Evolutionary conservation across 2,329 filamentous ascomycete species (phyloP).

Genomic region (Epichloe gansuensis): DNA sequence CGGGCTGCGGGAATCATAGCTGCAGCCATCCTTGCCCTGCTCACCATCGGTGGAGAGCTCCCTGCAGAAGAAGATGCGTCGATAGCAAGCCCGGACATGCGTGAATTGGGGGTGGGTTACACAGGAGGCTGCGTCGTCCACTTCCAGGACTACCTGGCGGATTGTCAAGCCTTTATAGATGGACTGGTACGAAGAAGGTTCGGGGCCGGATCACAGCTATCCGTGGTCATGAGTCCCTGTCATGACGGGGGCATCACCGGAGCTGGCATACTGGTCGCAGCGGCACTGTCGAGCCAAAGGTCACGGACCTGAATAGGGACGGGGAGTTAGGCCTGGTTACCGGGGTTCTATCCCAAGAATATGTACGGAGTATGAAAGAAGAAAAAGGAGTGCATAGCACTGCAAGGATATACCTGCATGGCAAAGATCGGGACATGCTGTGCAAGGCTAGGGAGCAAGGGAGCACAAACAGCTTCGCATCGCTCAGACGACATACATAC

Average conservation of each 20-base stretch:
- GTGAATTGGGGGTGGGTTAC: conserved; percentile 62
- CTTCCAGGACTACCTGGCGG: conserved; percentile 59
- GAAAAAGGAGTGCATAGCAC: background rate
- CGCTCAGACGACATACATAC: no score
- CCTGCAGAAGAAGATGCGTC: conserved; percentile 17
- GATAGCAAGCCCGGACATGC: conserved; percentile 9
- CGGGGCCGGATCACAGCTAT: conserved; percentile 20
- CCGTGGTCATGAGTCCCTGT: conserved; percentile 40
- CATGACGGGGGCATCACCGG: conserved; percentile 50
- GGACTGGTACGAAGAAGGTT: conserved; percentile 26
- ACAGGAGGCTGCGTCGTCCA: conserved; percentile 71
- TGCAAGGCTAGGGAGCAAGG: no score
- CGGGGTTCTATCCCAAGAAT: no score
- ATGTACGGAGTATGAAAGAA: background rate
- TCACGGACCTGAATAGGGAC: background rate
- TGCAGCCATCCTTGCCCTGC: conserved; percentile 56
- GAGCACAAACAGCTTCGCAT: no score
- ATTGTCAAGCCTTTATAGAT: conserved; percentile 59
- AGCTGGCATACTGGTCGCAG: conserved; percentile 45
- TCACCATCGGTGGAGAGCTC: conserved; percentile 58
- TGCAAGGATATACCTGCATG: no score
- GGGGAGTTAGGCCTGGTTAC: no score
- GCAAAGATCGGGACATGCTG: no score
- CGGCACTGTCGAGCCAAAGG: conserved; percentile 20
- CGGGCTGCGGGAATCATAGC: conserved; percentile 64